Conservation (phyloP, 1,284 basidiomycete genomes). For the Trichosporon coremiiforme region DNA sequence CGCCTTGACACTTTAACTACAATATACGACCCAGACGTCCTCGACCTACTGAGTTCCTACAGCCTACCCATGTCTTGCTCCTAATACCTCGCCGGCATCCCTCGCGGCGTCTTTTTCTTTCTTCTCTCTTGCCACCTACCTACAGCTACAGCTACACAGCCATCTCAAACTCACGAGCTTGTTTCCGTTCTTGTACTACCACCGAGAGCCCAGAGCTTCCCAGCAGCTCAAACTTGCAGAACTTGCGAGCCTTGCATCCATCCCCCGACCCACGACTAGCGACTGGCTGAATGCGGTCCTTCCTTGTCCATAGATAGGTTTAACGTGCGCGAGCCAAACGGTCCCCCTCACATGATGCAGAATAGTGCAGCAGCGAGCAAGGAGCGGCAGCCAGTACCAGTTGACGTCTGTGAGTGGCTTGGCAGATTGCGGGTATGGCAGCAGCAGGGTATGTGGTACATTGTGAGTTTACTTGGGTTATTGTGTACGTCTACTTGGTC, state of each 20-base stretch:
- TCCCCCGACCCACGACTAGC: too few species aligned
- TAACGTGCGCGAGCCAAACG: conserved; percentile 13
- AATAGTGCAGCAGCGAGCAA: not conserved
- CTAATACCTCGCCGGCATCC: not conserved
- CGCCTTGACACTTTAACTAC: not conserved
- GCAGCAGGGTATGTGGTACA: not conserved
- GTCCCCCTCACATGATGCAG: conserved; percentile 17
- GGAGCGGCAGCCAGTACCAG: too few species aligned
- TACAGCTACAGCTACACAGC: too few species aligned
- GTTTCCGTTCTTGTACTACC: conserved; percentile 22
- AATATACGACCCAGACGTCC: too few species aligned
- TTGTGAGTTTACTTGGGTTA: too few species aligned
- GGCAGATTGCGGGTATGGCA: too few species aligned
- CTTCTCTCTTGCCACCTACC: not conserved
- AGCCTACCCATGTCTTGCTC: conserved; percentile 16
- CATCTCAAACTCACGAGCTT: conserved; percentile 17
- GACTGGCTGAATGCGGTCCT: not conserved
- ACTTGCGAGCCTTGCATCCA: too few species aligned
- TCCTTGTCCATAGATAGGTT: conserved; percentile 29
- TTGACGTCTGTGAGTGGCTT: too few species aligned
- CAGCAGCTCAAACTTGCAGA: too few species aligned
- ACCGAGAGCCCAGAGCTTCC: conserved; percentile 22
- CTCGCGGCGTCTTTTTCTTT: not conserved
- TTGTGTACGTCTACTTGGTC: too few species aligned
- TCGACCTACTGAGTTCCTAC: conserved; percentile 1